Base-by-base conservation (phyloP, 768 basidiomycete genomes). In the Boletus subcaerulescens region DNA sequence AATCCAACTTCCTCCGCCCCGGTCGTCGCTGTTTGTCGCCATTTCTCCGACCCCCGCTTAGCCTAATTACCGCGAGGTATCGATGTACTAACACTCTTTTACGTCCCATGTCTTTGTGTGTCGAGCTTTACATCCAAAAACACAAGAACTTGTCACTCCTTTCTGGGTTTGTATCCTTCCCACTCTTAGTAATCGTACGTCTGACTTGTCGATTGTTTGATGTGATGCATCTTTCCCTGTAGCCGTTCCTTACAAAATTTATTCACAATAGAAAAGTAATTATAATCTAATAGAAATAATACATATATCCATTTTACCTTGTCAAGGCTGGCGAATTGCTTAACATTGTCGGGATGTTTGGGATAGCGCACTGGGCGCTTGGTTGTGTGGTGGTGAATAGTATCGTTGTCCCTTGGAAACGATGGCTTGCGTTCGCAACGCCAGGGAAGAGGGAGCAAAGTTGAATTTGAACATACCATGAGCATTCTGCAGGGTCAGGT, bases 81-180 rank as follows among this genome's bases (percentile, higher is more conserved):
- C 50, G 48, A 45, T 67, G 64, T 71, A 70, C 53, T 53, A 63
- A 52, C 58, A 57, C 58, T 62, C 66, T 5, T 59, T 71, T 65
- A 57, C 49, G 57, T 42, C n/a, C 20, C n/a, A 14, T 38, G 18
- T 38, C 14, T 45, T 43, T 24, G 26, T 50, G 50, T 57, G 50
- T 57, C n/a, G 47, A 55, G 50, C 58, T 48, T 50, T 35, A 52
- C 46, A 57, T 49, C 42, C 38, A 39, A 57, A 65, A 59, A 43
- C 60, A 58, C 55, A 45, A 29, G 22, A 49, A 8, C 38, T 39
- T 14, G 38, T 39, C 38, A 14, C 38, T 39, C 38, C 17, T 39
- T 39, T 13, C n/a, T n/a, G 38, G 38, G 15, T n/a, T 39, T 39
- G 33, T 14, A 35, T 35, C 1, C 12, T 9, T 39, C 15, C 14